Evolutionary conservation across 2,329 filamentous ascomycete species (phyloP).

Genomic region (Pestalotiopsis fici): DNA sequence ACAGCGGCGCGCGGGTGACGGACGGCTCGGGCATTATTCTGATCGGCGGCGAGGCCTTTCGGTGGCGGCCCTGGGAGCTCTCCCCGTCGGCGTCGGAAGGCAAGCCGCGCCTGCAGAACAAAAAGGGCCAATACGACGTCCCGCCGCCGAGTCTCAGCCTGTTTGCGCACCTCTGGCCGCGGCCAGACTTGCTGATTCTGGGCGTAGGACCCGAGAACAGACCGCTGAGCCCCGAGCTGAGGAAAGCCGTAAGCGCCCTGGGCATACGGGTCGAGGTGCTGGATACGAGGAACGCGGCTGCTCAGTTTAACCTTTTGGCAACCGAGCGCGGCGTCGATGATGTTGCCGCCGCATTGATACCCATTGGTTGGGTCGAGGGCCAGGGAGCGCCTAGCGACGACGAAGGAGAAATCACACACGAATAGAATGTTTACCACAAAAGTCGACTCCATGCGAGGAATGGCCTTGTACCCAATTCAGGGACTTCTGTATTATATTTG

Average conservation of each 20-base stretch:
- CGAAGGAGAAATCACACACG: constrained; percentile 9
- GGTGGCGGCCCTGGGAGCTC: constrained; percentile 77
- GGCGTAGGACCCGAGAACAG: constrained; percentile 77
- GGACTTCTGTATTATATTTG: not conserved
- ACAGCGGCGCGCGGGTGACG: constrained; percentile 73
- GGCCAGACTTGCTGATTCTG: constrained; percentile 89
- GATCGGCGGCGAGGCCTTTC: constrained; percentile 83
- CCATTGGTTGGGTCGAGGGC: constrained; percentile 77
- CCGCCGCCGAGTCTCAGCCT: constrained; percentile 71
- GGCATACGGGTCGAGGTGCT: constrained; percentile 86
- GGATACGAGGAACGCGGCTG: constrained; percentile 90
- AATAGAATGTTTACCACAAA: not conserved
- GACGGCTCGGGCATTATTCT: constrained; percentile 75
- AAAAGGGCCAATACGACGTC: constrained; percentile 81
- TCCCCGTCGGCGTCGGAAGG: constrained; percentile 33
- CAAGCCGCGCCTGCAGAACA: constrained; percentile 61
- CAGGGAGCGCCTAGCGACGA: constrained; percentile 34
- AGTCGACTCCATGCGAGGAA: not conserved
- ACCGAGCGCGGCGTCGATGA: constrained; percentile 86
- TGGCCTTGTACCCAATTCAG: not conserved
- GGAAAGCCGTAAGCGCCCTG: constrained; percentile 70
- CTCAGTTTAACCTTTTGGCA: constrained; percentile 93
- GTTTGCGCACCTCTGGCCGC: constrained; percentile 79
- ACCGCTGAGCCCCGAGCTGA: constrained; percentile 75
- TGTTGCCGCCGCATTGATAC: constrained; percentile 85